Evolutionary conservation across 1,284 basidiomycete genomes (phyloP).

Genomic region (Puccinia horiana): DNA sequence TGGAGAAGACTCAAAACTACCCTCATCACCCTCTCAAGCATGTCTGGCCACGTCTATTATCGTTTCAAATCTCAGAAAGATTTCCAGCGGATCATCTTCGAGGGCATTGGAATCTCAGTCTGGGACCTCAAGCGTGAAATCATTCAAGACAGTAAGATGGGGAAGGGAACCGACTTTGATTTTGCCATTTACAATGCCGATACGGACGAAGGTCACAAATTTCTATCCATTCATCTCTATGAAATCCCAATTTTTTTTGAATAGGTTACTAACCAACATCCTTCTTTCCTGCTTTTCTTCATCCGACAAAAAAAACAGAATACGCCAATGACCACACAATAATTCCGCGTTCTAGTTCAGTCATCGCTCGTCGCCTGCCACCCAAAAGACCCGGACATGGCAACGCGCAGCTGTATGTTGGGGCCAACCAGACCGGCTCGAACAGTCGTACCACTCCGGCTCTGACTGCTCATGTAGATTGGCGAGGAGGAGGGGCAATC

Average conservation of each 20-base stretch:
- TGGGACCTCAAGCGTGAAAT: conserved; percentile 99
- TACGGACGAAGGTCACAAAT: conserved; percentile 73
- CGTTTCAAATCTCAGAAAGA: conserved; percentile 93
- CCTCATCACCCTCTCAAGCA: background rate
- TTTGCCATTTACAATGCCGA: conserved; percentile 76
- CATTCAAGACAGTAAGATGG: conserved; percentile 90
- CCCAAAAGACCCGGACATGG: conserved; percentile 83
- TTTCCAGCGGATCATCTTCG: conserved; percentile 92
- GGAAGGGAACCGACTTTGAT: conserved; percentile 96
- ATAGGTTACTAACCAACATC: background rate
- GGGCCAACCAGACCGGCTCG: conserved; percentile 61
- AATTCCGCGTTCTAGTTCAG: conserved; percentile 89
- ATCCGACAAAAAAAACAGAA: conserved; percentile 64
- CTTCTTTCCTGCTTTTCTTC: background rate
- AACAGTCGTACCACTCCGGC: conserved; percentile 25
- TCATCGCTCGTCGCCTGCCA: conserved; percentile 87
- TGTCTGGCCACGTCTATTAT: conserved; percentile 74
- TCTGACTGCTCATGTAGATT: conserved; percentile 50
- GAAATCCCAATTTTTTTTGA: background rate
- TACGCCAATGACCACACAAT: conserved; percentile 87
- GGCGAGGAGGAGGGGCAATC: conserved; percentile 50
- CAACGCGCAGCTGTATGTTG: conserved; percentile 81
- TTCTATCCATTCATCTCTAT: background rate
- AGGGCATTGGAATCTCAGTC: conserved; percentile 96
- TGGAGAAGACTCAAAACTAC: no score